Evolutionary conservation across 345 rosid genomes (phyloP).

Genomic region (Arabidopsis arenosa): DNA sequence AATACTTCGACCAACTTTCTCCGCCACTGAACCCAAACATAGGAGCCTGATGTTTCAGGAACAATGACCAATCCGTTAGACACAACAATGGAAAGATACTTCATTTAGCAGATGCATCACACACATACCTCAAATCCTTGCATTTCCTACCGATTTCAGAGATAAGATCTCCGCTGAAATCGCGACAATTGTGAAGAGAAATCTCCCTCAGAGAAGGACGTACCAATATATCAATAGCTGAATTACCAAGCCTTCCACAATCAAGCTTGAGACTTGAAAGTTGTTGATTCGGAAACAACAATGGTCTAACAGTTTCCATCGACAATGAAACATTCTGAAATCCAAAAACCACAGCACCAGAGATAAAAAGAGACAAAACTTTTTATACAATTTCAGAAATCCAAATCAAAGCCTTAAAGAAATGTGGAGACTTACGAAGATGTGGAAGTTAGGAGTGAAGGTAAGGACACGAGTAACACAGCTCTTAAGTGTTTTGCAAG

Average conservation of each 20-base stretch:
- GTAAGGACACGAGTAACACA: slow-evolving; percentile 74
- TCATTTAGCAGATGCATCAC: not conserved
- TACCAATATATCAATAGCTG: slow-evolving; percentile 56
- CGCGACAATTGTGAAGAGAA: slow-evolving; percentile 67
- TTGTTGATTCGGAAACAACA: slow-evolving; percentile 72
- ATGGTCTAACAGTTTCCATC: slow-evolving; percentile 61
- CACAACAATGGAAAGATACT: not conserved
- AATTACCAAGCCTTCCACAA: slow-evolving; percentile 73
- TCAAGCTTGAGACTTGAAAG: slow-evolving; percentile 79
- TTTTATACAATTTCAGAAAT: not conserved
- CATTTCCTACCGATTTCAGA: slow-evolving; percentile 78
- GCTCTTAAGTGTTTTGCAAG: slow-evolving; percentile 58
- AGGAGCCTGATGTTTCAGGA: slow-evolving; percentile 50
- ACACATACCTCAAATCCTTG: slow-evolving; percentile 64
- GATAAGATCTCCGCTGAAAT: slow-evolving; percentile 79
- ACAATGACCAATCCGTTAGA: slow-evolving; percentile 13
- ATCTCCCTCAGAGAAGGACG: slow-evolving; percentile 74
- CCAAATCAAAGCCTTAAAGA: not conserved
- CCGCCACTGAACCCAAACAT: slow-evolving; percentile 86
- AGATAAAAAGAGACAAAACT: not conserved
- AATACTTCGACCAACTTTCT: slow-evolving; percentile 74
- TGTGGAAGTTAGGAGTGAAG: slow-evolving; percentile 74
- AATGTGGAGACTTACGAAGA: slow-evolving; percentile 54
- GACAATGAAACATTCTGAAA: slow-evolving; percentile 48
- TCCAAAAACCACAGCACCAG: not conserved